Base-by-base conservation (phyloP, 768 basidiomycete species). In the Strobilomyces confusus region DNA sequence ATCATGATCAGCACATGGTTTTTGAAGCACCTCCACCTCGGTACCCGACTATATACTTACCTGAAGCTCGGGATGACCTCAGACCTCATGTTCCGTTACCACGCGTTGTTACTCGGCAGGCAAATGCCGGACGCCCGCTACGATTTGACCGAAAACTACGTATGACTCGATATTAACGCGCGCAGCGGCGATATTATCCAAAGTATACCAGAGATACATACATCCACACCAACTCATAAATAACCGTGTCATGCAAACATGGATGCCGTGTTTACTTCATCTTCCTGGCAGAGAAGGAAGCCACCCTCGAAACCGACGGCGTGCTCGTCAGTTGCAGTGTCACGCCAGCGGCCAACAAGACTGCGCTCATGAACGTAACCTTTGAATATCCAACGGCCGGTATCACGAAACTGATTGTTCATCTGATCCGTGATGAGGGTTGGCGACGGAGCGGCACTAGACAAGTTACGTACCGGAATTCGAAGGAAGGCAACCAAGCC, bases 331-430 rank as follows among this genome's bases (percentile, higher is more conserved):
- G 75, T 80, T 37, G 67, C 65, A 20, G 76, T 80, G 54, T 79
- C 79, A 48, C 80, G 75, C 80, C 80, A 80, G 20, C 78, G 71
- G 33, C 80, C 81, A 34, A 79, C 78, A 36, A 82, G 67, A 62
- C 76, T 80, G 26, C 68, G 64, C 57, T 72, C 73, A 48, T 81
- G 73, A 42, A 81, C 52, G 59, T 82, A 81, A 46, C 80, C 80
- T 54, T 72, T 77, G 48, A 81, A 81, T 48, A 81, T 61, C 77
- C 75, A 81, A 26, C 65, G 72, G 12, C 80, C 79, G 14, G 66
- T 52, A 46, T 66, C 48, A 32, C 49, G 58, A 44, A 70, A 58
- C 4, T 44, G 62, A 22, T 69, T 60, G 55, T 75, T 62, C 44
- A 58, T 70, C 77, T 78, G 57, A 59, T 65, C 52, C 54, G 54